Base-by-base conservation (phyloP, 805 yeast genomes). In the Monosporozyma yasuniensis region DNA sequence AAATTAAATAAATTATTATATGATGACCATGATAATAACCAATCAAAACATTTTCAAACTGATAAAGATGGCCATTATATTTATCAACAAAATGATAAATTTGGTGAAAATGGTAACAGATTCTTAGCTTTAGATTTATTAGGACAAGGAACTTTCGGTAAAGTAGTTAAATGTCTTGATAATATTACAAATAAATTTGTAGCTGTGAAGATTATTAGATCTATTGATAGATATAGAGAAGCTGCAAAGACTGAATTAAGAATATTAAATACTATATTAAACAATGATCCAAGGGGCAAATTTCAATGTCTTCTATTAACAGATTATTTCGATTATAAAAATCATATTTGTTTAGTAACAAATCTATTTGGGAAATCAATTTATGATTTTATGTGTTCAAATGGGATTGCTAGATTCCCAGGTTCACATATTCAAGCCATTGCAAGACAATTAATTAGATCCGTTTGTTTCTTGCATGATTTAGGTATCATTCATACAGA, bases 111-210 rank as follows among this genome's bases (percentile, higher is more conserved):
- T 60, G 72, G 71, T 47, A 14, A 39, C 8, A 68, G 96, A 44
- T 90, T 84, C 65, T 69, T 75, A 18, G 83, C 90, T 11, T 67
- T 77, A 32, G 75, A 79, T 51, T 69, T 88, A 32, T 71, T 93
- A 50, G 99, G 99, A 0, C 91, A 90, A 54, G 99, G 99, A 2
- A 90, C 99, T 1, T 93, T 93, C 73, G 99, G 99, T 9, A 98
- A 93, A 69, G 99, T 93, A 44, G 95, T 90, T 41, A 93, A 91
- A 69, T 91, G 97, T 68, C 75, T 74, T 56, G 98, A 93, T 63
- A 71, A 50, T 7, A 9, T 21, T 2, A 25, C 42, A 11, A 38
- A 55, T 9, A 72, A 75, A 48, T 73, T 74, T 51, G 93, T 88
- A 43, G 99, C 99, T 1, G 84, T 93, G 52, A 93, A 93, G 66